Conservation (phyloP, 108 stramenopile species). For the Parmales sp. region DNA sequence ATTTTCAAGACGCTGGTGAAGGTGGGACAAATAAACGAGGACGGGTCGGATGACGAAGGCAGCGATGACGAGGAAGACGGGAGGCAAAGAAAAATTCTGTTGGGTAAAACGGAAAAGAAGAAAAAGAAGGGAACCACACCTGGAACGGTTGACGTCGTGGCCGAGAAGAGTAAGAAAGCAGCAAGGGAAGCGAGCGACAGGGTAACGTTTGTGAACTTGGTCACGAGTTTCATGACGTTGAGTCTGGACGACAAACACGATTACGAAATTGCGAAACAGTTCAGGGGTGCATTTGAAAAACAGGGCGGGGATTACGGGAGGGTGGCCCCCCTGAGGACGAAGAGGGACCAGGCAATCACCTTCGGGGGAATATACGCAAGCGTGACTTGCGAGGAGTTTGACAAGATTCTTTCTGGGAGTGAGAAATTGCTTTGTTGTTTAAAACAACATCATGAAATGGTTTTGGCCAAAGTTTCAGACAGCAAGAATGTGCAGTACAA, state of each 20-base stretch:
- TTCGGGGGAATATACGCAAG: not conserved
- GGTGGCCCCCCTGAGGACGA: not conserved
- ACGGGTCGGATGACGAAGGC: not conserved
- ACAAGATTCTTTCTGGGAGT: no score
- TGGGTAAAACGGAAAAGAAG: not conserved
- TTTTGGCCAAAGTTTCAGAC: no score
- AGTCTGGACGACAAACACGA: not conserved
- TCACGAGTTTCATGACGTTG: not conserved
- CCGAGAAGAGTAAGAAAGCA: no score
- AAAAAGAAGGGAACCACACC: not conserved
- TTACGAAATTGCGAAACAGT: not conserved
- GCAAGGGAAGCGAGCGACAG: no score
- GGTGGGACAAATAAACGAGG: not conserved
- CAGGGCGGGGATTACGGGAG: not conserved
- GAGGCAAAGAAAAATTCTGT: not conserved
- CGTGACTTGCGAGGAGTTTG: not conserved
- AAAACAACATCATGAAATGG: no score
- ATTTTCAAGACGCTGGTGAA: not conserved
- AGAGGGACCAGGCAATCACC: slow-evolving; percentile 1
- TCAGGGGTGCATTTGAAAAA: not conserved
- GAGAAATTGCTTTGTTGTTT: no score
- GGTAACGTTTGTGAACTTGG: not conserved
- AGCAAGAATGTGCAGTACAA: no score
- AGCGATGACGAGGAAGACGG: not conserved
- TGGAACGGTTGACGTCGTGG: no score